These are phyloP conservation scores for Dacryopinax primogenitus DNA, from an alignment of 768 basidiomycete genomes.

Conservation along the genomic window DNA sequence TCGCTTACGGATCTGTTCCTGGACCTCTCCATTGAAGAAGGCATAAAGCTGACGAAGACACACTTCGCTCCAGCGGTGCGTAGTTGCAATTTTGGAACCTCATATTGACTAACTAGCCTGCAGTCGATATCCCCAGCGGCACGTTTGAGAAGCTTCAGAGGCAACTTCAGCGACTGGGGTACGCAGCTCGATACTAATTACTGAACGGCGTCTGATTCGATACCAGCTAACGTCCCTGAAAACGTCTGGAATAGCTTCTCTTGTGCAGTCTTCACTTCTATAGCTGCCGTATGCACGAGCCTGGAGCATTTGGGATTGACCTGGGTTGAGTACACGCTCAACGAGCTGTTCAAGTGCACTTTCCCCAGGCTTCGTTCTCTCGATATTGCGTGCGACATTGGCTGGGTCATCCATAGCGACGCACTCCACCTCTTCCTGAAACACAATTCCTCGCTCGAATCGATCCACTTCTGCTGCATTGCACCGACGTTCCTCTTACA, in stretches of 20 bases:
- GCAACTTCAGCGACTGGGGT: slow-evolving; percentile 2
- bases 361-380: background rate
- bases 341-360: slow-evolving; percentile 3
- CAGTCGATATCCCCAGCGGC: background rate
- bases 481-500: background rate
- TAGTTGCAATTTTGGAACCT: background rate
- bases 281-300: background rate
- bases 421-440: background rate
- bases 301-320: background rate
- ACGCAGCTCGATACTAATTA: background rate
- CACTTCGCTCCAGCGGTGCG: background rate
- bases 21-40: background rate
- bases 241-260: background rate
- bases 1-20: background rate
- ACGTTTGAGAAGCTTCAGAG: background rate
- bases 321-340: background rate
- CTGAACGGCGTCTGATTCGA: background rate
- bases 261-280: background rate
- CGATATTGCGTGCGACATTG: slow-evolving; percentile 5
- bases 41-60: background rate
- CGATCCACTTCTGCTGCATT: background rate
- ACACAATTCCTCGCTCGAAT: background rate
- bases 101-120: background rate
- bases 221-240: background rate
- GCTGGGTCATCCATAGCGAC: slow-evolving; percentile 8